phyloP scores from a whole-genome alignment of 2,329 filamentous ascomycete genomes.

The Fusarium cyanostomum region DNA sequence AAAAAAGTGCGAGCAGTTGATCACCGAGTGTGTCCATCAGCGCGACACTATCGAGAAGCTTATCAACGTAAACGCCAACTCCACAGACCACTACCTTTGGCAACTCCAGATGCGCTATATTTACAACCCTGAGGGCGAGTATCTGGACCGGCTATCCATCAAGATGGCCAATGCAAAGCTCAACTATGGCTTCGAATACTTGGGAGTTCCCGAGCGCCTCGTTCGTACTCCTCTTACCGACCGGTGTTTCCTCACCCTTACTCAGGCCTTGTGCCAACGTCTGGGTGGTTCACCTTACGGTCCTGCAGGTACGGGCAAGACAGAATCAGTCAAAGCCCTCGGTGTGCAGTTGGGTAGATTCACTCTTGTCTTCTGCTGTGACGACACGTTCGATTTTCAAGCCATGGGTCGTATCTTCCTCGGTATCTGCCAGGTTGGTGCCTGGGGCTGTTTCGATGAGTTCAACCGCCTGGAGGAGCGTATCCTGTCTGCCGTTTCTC shows the following conservation, averaged over 20 bases:
- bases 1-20: constrained; percentile 98
- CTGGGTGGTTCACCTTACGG: constrained; percentile 97
- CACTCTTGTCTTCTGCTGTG: constrained; percentile 98
- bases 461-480: constrained; percentile 99
- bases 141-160: constrained; percentile 82
- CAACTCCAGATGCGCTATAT: constrained; percentile 97
- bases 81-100: constrained; percentile 88
- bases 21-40: constrained; percentile 98
- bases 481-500: constrained; percentile 96
- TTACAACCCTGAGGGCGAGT: constrained; percentile 83
- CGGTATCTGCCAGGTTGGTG: constrained; percentile 98
- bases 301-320: constrained; percentile 97
- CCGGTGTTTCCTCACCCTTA: constrained; percentile 97
- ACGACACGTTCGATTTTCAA: constrained; percentile 99
- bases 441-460: constrained; percentile 99
- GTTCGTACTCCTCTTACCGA: constrained; percentile 97
- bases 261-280: constrained; percentile 92
- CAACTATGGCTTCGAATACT: constrained; percentile 97
- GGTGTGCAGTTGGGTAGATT: constrained; percentile 97
- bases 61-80: constrained; percentile 76
- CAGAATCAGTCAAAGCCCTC: constrained; percentile 97
- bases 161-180: constrained; percentile 97
- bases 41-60: constrained; percentile 92
- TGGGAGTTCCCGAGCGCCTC: constrained; percentile 94
- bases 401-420: constrained; percentile 99